Conservation (phyloP, 257 asterid species). For the Scutellaria baicalensis region DNA sequence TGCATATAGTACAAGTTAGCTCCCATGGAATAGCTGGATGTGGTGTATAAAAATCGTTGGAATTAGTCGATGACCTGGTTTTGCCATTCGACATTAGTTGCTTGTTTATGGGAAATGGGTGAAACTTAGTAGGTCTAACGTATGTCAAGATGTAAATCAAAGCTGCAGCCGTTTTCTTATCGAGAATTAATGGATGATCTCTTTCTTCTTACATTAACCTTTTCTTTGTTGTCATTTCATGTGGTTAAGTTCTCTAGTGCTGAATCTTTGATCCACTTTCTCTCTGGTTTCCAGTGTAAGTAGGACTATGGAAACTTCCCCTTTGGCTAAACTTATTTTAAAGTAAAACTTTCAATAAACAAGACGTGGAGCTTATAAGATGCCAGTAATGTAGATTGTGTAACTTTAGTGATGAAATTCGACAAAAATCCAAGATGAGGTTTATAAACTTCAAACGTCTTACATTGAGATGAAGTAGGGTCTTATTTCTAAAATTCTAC, state of each 20-base stretch:
- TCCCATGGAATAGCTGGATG: constrained; percentile 32
- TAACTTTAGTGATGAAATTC: too few relatives aligned
- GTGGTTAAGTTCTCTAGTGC: background rate
- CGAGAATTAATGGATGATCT: constrained; percentile 13
- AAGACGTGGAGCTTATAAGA: too few relatives aligned
- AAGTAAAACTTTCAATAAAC: too few relatives aligned
- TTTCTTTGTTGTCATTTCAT: background rate
- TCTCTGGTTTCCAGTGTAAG: background rate
- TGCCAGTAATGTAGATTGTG: too few relatives aligned
- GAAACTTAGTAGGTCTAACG: constrained; percentile 23
- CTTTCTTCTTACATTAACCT: constrained; percentile 7
- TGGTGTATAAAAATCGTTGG: constrained; percentile 24
- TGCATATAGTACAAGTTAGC: constrained; percentile 30
- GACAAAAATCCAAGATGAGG: too few relatives aligned
- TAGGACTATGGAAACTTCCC: background rate
- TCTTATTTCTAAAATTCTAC: too few relatives aligned
- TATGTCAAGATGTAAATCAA: constrained; percentile 27
- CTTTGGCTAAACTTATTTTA: too few relatives aligned
- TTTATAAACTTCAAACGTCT: too few relatives aligned
- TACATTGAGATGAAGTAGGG: too few relatives aligned
- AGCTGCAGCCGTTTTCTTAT: constrained; percentile 12
- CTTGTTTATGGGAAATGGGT: constrained; percentile 20
- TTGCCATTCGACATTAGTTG: constrained; percentile 13
- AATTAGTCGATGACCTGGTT: background rate
- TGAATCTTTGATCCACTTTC: background rate